Conservation (phyloP, 2,329 filamentous ascomycete species). For the Colletotrichum simmondsii region DNA sequence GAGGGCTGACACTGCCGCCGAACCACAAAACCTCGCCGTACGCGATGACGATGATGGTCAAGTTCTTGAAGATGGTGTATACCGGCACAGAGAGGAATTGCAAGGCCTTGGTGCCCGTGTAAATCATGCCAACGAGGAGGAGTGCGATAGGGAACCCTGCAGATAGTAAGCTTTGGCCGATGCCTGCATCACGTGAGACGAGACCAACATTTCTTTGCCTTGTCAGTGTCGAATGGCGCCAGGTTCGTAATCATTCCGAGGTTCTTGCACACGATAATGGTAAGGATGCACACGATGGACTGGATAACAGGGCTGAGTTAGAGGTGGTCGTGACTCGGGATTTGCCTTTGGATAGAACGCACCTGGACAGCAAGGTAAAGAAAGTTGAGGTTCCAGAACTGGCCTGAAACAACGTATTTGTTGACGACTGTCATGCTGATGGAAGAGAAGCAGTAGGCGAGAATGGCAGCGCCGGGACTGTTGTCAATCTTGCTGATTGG, state of each 20-base stretch:
- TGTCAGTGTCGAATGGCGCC: constrained; percentile 84
- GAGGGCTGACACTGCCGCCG: constrained; percentile 87
- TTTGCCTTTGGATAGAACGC: constrained; percentile 46
- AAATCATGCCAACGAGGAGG: constrained; percentile 98
- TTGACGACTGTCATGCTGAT: constrained; percentile 99
- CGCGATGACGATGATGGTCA: constrained; percentile 98
- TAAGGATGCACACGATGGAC: constrained; percentile 88
- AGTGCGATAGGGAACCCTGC: constrained; percentile 96
- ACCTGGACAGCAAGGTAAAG: constrained; percentile 95
- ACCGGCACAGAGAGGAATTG: constrained; percentile 97
- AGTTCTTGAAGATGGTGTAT: constrained; percentile 99
- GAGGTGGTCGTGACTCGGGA: background rate
- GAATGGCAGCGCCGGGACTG: constrained; percentile 82
- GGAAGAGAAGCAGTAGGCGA: constrained; percentile 94
- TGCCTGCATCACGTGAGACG: constrained; percentile 7
- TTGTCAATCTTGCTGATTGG: constrained; percentile 69
- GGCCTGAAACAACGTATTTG: constrained; percentile 95
- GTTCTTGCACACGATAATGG: constrained; percentile 86
- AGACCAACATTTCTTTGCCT: constrained; percentile 88
- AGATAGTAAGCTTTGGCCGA: constrained; percentile 36
- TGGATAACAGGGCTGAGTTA: constrained; percentile 48
- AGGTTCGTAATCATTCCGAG: constrained; percentile 84
- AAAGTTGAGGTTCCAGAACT: constrained; percentile 95
- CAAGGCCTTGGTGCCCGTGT: constrained; percentile 94
- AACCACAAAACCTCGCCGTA: constrained; percentile 99